Evolutionary conservation across 2,329 filamentous ascomycete genomes (phyloP).

Genomic region (Plenodomus tracheiphilus): DNA sequence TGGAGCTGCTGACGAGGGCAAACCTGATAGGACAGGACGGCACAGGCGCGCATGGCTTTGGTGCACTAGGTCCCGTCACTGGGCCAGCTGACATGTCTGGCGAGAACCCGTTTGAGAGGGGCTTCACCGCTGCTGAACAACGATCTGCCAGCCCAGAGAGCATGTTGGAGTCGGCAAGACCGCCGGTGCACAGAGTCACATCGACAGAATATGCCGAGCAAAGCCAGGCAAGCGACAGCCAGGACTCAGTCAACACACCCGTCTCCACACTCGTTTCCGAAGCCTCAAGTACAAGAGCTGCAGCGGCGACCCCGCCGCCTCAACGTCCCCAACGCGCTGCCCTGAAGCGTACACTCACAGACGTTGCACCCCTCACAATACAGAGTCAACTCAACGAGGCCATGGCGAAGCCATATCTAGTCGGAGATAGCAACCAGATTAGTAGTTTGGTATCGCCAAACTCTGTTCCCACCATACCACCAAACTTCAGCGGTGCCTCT

Average conservation of each 20-base stretch:
- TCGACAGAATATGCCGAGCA: conserved; percentile 11
- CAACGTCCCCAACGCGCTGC: conserved; percentile 56
- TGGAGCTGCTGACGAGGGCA: conserved; percentile 82
- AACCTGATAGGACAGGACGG: conserved; percentile 75
- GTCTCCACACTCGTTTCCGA: conserved; percentile 27
- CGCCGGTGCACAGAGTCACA: conserved; percentile 18
- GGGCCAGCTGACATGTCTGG: conserved; percentile 75
- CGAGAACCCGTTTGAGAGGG: conserved; percentile 82
- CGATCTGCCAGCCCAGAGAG: conserved; percentile 51
- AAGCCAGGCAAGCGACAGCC: conserved; percentile 13
- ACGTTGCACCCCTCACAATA: conserved; percentile 72
- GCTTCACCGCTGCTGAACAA: conserved; percentile 63
- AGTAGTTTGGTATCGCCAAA: conserved; percentile 52
- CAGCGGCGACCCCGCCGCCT: conserved; percentile 24
- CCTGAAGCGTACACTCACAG: conserved; percentile 86
- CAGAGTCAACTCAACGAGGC: conserved; percentile 85
- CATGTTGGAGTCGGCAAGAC: conserved; percentile 30
- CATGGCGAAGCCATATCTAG: conserved; percentile 77
- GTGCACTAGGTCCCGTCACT: conserved; percentile 68
- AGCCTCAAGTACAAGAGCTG: conserved; percentile 20
- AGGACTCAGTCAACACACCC: conserved; percentile 18
- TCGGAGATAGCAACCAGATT: conserved; percentile 53
- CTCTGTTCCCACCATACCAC: conserved; percentile 45
- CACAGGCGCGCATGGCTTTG: conserved; percentile 54
- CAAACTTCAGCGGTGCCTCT: conserved; percentile 35